These are phyloP conservation scores for Dendryphion nanum DNA, from an alignment of 2,329 filamentous ascomycete genomes.

Conservation along the genomic window DNA sequence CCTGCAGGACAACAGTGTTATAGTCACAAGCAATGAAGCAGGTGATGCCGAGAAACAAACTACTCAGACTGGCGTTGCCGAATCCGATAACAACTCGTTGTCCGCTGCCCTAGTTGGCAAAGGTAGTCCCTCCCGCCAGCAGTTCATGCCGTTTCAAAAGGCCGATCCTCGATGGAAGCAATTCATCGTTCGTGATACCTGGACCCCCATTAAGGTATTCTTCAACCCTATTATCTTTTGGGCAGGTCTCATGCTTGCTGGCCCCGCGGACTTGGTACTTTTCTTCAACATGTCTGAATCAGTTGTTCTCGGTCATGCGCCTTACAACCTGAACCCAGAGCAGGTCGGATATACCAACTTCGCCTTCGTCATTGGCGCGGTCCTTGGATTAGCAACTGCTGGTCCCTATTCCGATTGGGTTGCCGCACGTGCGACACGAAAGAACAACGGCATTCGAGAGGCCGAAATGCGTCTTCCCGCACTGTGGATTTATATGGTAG, in stretches of 20 bases:
- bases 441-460: slow-evolving; percentile 56
- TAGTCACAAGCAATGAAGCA: slow-evolving; percentile 4
- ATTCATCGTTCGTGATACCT: slow-evolving; percentile 42
- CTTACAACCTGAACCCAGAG: slow-evolving; percentile 46
- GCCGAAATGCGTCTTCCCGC: slow-evolving; percentile 56
- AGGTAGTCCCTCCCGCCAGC: slow-evolving; percentile 39
- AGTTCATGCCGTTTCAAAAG: slow-evolving; percentile 39
- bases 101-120: slow-evolving; percentile 19
- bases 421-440: slow-evolving; percentile 51
- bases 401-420: slow-evolving; percentile 59
- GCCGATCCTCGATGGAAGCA: slow-evolving; percentile 41
- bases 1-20: neutral
- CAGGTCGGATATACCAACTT: slow-evolving; percentile 52
- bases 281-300: slow-evolving; percentile 54
- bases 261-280: slow-evolving; percentile 44
- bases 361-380: slow-evolving; percentile 47
- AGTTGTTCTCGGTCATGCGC: slow-evolving; percentile 45
- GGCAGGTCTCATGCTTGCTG: slow-evolving; percentile 35
- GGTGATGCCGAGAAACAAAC: slow-evolving; percentile 26
- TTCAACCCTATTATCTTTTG: slow-evolving; percentile 46
- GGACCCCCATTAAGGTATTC: slow-evolving; percentile 43
- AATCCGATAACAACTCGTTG: slow-evolving; percentile 22
- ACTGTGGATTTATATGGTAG: slow-evolving; percentile 48
- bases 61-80: slow-evolving; percentile 14
- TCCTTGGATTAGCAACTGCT: slow-evolving; percentile 55